These are phyloP conservation scores for Cyclostephanos invisitatus DNA, from an alignment of 108 stramenopile species.

Conservation along the genomic window DNA sequence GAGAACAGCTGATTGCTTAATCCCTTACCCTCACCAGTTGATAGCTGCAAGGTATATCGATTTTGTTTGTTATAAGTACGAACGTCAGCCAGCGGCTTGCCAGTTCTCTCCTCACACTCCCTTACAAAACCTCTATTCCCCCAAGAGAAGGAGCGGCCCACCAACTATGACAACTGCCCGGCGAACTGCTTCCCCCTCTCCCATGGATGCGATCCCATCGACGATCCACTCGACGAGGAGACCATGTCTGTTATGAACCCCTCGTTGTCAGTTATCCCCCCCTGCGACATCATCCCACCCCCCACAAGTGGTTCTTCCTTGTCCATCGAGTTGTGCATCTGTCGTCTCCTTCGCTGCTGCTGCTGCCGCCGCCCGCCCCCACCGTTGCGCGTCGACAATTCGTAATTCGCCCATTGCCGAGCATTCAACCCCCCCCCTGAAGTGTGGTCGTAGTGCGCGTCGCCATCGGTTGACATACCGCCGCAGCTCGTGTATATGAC, in stretches of 20 bases:
- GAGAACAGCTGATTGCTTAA: neutral
- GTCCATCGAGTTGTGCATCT: slow-evolving; percentile 24
- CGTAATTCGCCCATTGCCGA: slow-evolving; percentile 22
- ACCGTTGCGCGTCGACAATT: slow-evolving; percentile 26
- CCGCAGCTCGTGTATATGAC: slow-evolving; percentile 48
- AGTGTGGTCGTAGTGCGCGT: slow-evolving; percentile 7
- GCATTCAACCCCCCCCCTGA: slow-evolving; percentile 22
- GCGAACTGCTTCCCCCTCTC: slow-evolving; percentile 23
- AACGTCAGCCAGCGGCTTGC: neutral
- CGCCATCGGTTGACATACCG: slow-evolving; percentile 33
- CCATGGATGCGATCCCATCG: slow-evolving; percentile 23
- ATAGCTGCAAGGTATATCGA: neutral
- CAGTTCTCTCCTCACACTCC: neutral
- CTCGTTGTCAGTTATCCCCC: slow-evolving; percentile 40
- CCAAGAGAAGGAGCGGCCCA: neutral
- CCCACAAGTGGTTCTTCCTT: slow-evolving; percentile 44
- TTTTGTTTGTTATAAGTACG: neutral
- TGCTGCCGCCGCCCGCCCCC: slow-evolving; percentile 17
- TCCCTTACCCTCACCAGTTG: neutral
- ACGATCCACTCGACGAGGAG: slow-evolving; percentile 45
- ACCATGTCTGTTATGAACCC: slow-evolving; percentile 48
- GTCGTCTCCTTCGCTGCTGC: slow-evolving; percentile 31
- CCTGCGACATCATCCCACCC: slow-evolving; percentile 11
- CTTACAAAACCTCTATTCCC: neutral
- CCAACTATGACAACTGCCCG: slow-evolving; percentile 20